These are phyloP conservation scores for Cucurbita ficifolia DNA, from an alignment of 306 rosid species.

Conservation along the genomic window DNA sequence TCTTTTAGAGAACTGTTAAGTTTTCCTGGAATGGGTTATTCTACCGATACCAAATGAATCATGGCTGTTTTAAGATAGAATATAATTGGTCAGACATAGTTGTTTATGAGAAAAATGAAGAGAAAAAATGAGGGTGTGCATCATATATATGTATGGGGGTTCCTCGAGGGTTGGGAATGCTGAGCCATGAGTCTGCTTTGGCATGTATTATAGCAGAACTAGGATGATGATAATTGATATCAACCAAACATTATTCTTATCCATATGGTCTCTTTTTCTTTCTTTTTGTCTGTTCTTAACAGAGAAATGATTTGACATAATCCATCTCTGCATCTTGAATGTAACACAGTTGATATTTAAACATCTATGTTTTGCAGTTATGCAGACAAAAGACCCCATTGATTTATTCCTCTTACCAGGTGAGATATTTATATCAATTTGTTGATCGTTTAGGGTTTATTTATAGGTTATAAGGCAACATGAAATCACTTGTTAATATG, in stretches of 20 bases:
- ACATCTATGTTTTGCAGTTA: slow-evolving; percentile 49
- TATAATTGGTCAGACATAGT: no score
- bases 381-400: slow-evolving; percentile 81
- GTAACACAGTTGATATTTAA: background rate
- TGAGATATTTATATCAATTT: slow-evolving; percentile 16
- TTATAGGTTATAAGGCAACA: background rate
- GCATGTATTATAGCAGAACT: background rate
- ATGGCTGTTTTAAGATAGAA: no score
- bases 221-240: background rate
- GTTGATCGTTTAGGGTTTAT: background rate
- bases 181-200: background rate
- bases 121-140: no score
- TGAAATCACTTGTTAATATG: background rate
- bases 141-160: background rate
- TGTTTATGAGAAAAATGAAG: no score
- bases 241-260: background rate
- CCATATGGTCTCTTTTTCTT: background rate
- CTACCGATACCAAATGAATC: no score
- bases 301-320: background rate
- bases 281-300: background rate
- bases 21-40: background rate
- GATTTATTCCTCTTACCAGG: slow-evolving; percentile 91
- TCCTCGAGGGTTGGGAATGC: background rate
- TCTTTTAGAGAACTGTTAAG: background rate
- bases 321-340: slow-evolving; percentile 13